Evolutionary conservation across 148 eudicot genomes (phyloP).

Genomic region (Nepenthes mirabilis): DNA sequence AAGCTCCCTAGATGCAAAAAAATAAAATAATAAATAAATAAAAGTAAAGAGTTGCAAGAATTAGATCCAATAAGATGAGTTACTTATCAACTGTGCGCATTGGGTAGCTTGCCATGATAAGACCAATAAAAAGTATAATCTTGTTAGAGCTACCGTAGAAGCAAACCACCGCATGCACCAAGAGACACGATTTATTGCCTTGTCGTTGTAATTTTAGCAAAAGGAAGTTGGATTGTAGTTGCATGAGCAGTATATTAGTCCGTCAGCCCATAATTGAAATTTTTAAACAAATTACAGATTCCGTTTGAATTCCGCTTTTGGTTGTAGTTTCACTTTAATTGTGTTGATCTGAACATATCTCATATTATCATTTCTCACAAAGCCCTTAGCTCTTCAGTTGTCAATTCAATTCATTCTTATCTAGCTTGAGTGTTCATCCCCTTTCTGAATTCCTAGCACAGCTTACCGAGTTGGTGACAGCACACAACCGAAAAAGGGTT

Average conservation of each 20-base stretch:
- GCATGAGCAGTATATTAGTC: too few species aligned
- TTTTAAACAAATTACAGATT: too few species aligned
- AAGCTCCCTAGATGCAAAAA: constrained; percentile 45
- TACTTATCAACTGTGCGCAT: background rate
- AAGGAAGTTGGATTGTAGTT: too few species aligned
- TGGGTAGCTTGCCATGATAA: background rate
- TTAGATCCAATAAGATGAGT: background rate
- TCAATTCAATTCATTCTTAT: background rate
- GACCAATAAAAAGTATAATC: background rate
- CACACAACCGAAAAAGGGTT: constrained; percentile 70
- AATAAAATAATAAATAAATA: too few species aligned
- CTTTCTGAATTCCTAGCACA: background rate
- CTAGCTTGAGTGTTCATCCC: background rate
- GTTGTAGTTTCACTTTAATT: too few species aligned
- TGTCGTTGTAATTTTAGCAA: too few species aligned
- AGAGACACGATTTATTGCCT: background rate
- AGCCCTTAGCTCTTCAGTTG: background rate
- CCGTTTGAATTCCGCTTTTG: too few species aligned
- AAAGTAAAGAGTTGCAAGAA: background rate
- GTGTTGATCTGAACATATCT: too few species aligned
- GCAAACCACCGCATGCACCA: background rate
- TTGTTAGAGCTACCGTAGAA: background rate
- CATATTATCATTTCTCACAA: too few species aligned
- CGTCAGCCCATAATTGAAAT: too few species aligned
- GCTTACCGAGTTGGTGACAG: constrained; percentile 74